phyloP scores from a whole-genome alignment of 441 rosid genomes.

The Euphorbia corollata region DNA sequence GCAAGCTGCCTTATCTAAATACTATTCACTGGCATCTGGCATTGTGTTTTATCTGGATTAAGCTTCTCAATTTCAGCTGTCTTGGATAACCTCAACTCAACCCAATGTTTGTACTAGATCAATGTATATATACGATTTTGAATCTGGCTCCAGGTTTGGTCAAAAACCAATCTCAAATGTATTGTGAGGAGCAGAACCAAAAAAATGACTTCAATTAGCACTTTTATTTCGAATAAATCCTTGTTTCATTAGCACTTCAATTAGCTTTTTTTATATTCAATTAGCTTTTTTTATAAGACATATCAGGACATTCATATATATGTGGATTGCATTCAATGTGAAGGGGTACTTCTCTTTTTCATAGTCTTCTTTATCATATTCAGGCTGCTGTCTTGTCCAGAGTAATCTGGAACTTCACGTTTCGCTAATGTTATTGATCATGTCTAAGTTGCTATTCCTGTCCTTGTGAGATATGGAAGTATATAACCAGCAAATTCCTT shows the following conservation, averaged over 20 bases:
- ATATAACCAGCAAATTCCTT: conserved; percentile 9
- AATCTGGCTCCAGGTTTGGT: too few relatives aligned
- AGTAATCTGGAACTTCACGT: neutral
- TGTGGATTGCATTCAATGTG: neutral
- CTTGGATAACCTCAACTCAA: too few relatives aligned
- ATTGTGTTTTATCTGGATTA: too few relatives aligned
- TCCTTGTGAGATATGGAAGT: neutral
- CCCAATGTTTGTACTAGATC: too few relatives aligned
- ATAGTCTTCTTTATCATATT: neutral
- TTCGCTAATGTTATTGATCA: neutral
- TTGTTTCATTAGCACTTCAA: too few relatives aligned
- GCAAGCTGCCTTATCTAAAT: too few relatives aligned
- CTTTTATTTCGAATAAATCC: neutral
- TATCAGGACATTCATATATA: neutral
- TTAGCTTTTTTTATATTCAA: too few relatives aligned
- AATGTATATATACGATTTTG: too few relatives aligned
- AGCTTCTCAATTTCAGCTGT: too few relatives aligned
- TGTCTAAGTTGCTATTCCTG: neutral
- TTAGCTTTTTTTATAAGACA: too few relatives aligned
- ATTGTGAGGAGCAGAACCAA: neutral
- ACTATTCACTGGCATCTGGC: too few relatives aligned
- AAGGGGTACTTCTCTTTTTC: neutral
- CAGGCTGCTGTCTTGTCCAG: neutral
- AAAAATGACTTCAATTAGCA: neutral
- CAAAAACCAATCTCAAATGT: too few relatives aligned